A percentile compares a stretch with the other conserved stretches of the same genome.
Conservation (phyloP, 2,329 filamentous ascomycete genomes). For the Clarireedia sp. region DNA sequence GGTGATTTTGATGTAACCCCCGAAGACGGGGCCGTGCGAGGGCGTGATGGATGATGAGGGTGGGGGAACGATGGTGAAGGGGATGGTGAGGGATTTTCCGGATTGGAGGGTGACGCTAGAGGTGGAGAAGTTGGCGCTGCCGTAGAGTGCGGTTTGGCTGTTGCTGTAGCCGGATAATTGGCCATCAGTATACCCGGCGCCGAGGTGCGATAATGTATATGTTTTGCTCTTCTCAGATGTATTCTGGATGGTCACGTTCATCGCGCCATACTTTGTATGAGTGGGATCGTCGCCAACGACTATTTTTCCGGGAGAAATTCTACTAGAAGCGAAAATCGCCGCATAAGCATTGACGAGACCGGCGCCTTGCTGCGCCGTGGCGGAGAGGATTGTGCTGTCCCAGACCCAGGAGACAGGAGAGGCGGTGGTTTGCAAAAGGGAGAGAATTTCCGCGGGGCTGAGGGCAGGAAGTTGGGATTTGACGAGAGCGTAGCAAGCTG, state of each 20-base stretch:
- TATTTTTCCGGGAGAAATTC: conserved; percentile 20
- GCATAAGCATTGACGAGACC: conserved; percentile 30
- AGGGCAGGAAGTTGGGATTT: conserved; percentile 28
- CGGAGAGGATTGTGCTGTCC: conserved; percentile 25
- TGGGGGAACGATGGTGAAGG: conserved; percentile 16
- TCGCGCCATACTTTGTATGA: conserved; percentile 9
- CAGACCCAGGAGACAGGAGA: conserved; percentile 24
- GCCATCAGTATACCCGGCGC: conserved; percentile 21
- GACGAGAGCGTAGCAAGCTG: conserved; percentile 31
- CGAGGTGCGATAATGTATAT: conserved; percentile 22
- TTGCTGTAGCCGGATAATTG: conserved; percentile 11
- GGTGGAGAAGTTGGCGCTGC: conserved; percentile 16
- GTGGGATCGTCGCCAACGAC: conserved; percentile 16
- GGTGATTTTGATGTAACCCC: conserved; percentile 21
- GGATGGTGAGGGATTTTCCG: conserved; percentile 14
- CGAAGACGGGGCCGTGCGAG: conserved; percentile 21
- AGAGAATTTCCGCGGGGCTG: conserved; percentile 25
- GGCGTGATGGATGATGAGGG: conserved; percentile 10
- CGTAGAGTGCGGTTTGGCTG: conserved; percentile 22
- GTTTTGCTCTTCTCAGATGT: conserved; percentile 14
- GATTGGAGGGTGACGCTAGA: conserved; percentile 16
- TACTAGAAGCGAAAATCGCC: conserved; percentile 22
- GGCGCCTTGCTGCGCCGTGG: conserved; percentile 30
- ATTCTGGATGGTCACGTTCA: conserved; percentile 26
- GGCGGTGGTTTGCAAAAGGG: conserved; percentile 28